Conservation (phyloP, 768 basidiomycete genomes). For the Cystofilobasidium bisporidii region DNA sequence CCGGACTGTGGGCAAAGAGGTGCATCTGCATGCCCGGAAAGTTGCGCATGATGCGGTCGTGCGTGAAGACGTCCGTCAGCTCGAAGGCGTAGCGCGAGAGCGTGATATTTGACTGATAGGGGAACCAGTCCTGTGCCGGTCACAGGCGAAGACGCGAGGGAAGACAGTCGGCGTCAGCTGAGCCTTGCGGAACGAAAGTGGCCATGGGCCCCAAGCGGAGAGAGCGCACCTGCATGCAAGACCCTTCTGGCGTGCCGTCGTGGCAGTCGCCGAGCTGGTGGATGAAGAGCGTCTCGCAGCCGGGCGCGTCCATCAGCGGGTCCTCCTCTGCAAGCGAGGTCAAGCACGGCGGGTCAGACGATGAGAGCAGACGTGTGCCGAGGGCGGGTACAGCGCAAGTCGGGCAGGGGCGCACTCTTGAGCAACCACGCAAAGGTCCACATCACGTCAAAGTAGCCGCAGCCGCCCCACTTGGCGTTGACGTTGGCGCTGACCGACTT, state of each 20-base stretch:
- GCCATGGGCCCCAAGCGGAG: too few relatives aligned
- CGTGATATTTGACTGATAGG: slow-evolving; percentile 25
- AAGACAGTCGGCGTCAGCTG: background rate
- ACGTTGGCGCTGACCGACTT: slow-evolving; percentile 15
- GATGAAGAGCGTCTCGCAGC: slow-evolving; percentile 21
- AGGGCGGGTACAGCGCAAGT: background rate
- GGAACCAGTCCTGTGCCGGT: slow-evolving; percentile 27
- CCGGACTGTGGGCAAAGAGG: slow-evolving; percentile 25
- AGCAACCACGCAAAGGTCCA: slow-evolving; percentile 26
- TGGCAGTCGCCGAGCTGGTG: slow-evolving; percentile 26
- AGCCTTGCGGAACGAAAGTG: too few relatives aligned
- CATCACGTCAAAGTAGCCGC: slow-evolving; percentile 27
- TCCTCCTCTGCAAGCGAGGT: slow-evolving; percentile 12
- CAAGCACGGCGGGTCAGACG: too few relatives aligned
- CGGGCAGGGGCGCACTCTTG: slow-evolving; percentile 3
- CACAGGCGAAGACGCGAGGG: background rate
- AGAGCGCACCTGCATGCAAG: slow-evolving; percentile 25
- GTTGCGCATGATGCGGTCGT: slow-evolving; percentile 20
- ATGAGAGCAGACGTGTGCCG: background rate
- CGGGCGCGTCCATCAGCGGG: slow-evolving; percentile 27
- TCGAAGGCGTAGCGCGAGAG: slow-evolving; percentile 25
- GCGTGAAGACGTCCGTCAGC: slow-evolving; percentile 26
- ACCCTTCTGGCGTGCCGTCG: slow-evolving; percentile 19
- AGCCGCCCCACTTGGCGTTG: slow-evolving; percentile 21
- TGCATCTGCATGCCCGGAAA: slow-evolving; percentile 26